Evolutionary conservation across 2,329 filamentous ascomycete genomes (phyloP).

Genomic region (Didymella pinodella): DNA sequence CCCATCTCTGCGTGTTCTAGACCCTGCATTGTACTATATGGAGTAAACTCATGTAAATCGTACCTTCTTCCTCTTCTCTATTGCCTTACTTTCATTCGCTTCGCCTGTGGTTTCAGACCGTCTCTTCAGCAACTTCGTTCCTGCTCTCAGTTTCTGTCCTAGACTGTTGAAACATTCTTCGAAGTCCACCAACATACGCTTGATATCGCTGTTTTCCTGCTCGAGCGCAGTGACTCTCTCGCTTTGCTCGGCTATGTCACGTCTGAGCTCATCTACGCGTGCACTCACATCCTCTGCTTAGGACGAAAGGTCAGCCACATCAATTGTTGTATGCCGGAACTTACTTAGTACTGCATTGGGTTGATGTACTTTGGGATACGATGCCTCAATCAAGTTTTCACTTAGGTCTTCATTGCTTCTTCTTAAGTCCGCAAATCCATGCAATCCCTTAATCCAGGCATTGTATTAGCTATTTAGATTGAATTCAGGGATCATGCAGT

Average conservation of each 20-base stretch:
- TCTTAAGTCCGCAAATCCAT: neutral
- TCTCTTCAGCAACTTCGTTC: neutral
- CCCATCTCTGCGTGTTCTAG: neutral
- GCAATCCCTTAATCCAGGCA: neutral
- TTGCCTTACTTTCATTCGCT: neutral
- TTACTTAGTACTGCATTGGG: neutral
- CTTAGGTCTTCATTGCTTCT: neutral
- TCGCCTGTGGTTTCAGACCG: neutral
- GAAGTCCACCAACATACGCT: neutral
- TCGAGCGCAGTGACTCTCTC: slow-evolving; percentile 1
- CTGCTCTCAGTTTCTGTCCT: neutral
- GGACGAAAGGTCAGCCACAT: neutral
- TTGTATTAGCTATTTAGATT: neutral
- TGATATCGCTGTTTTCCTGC: slow-evolving; percentile 3
- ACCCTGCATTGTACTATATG: neutral
- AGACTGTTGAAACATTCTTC: neutral
- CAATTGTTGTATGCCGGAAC: slow-evolving; percentile 1
- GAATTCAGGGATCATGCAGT: neutral
- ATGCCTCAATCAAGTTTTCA: neutral
- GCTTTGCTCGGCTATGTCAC: slow-evolving; percentile 2
- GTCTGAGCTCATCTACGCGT: neutral
- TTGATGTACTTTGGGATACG: neutral
- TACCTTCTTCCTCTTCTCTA: slow-evolving; percentile 5
- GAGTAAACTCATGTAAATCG: neutral
- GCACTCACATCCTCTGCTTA: neutral